Evolutionary conservation across 495 filamentous ascomycete species (phyloP).

Genomic region (Peziza echinospora): DNA sequence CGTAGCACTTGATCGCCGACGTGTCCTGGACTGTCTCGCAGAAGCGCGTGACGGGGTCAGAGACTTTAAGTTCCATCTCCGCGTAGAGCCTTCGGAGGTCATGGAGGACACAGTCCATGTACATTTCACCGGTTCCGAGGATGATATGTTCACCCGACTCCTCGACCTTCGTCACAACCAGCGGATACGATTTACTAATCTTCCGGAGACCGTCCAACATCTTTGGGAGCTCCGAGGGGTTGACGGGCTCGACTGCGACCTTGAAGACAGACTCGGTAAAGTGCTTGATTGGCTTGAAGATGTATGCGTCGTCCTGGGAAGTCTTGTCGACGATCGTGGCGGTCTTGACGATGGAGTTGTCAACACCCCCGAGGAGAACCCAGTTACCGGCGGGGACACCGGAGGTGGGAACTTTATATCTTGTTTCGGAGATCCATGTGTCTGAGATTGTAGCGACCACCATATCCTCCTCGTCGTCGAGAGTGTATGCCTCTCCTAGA

Average conservation of each 20-base stretch:
- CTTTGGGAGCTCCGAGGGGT: constrained; percentile 94
- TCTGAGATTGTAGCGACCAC: constrained; percentile 65
- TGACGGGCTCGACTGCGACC: constrained; percentile 93
- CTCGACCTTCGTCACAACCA: constrained; percentile 91
- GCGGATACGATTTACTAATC: constrained; percentile 90
- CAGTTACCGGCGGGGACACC: constrained; percentile 92
- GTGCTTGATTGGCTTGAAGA: constrained; percentile 81
- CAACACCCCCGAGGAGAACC: constrained; percentile 73
- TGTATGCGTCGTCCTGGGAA: constrained; percentile 69
- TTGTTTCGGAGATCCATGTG: constrained; percentile 80
- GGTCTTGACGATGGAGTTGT: constrained; percentile 96
- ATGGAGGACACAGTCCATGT: constrained; percentile 97
- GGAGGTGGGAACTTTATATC: constrained; percentile 76
- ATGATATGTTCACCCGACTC: constrained; percentile 96
- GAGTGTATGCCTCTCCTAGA: constrained; percentile 82
- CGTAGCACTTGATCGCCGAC: constrained; percentile 92
- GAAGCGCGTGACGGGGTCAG: constrained; percentile 91
- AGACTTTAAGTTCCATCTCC: constrained; percentile 99
- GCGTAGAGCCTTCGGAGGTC: constrained; percentile 82
- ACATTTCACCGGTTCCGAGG: constrained; percentile 84
- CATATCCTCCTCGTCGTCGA: constrained; percentile 98
- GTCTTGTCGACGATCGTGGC: constrained; percentile 77
- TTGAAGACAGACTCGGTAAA: constrained; percentile 97
- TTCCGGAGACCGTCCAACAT: constrained; percentile 94
- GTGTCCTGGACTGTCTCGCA: constrained; percentile 97